Conservation (phyloP, 2,329 filamentous ascomycete species). For the Fonsecaea monophora region DNA sequence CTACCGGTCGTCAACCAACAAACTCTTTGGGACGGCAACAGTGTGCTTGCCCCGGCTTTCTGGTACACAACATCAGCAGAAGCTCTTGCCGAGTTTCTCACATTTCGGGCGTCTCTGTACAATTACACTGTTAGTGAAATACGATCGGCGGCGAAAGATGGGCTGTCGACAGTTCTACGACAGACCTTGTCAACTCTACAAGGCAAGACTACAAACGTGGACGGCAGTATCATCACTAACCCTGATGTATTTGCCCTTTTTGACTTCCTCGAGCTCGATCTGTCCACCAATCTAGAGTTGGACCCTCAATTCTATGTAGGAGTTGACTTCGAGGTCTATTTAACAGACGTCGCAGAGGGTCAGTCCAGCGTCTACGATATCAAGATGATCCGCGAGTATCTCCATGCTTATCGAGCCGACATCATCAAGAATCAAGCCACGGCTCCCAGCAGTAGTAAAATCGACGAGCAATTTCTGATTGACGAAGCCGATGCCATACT, state of each 20-base stretch:
- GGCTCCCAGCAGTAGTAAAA: constrained; percentile 44
- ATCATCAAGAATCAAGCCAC: constrained; percentile 58
- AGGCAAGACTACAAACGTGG: constrained; percentile 71
- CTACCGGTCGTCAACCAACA: constrained; percentile 74
- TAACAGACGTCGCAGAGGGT: constrained; percentile 64
- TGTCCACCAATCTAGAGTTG: constrained; percentile 58
- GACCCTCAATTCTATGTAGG: constrained; percentile 67
- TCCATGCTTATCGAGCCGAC: constrained; percentile 60
- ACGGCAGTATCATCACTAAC: constrained; percentile 70
- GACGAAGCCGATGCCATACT: constrained; percentile 49
- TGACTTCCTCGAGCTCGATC: constrained; percentile 79
- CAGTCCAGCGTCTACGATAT: constrained; percentile 67
- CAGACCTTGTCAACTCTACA: constrained; percentile 73
- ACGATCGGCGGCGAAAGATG: constrained; percentile 73
- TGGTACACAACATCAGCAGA: constrained; percentile 70
- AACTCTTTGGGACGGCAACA: constrained; percentile 75
- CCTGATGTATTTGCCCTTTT: constrained; percentile 89
- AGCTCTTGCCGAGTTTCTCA: constrained; percentile 78
- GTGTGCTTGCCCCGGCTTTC: constrained; percentile 68
- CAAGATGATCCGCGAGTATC: constrained; percentile 73
- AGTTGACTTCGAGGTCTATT: constrained; percentile 71
- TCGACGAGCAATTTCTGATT: constrained; percentile 51
- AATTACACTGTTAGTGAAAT: constrained; percentile 88
- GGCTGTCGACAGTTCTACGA: constrained; percentile 72
- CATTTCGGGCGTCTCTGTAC: constrained; percentile 75